Conservation (phyloP, 352 stramenopile species). For the Thalassiosira allenii region DNA sequence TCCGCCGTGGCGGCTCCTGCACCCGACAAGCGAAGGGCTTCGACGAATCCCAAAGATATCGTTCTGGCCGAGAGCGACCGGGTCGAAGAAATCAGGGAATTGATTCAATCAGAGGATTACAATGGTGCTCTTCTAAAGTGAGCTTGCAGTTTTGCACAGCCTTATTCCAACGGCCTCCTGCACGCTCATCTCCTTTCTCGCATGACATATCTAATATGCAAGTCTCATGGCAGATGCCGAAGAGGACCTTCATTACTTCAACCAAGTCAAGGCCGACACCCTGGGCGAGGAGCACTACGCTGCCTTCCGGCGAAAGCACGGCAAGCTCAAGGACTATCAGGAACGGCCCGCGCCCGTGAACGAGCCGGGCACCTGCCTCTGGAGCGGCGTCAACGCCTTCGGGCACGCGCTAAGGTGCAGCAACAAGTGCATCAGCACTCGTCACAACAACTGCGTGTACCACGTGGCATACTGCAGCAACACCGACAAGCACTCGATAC, state of each 20-base stretch:
- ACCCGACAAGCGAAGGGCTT: too few relatives aligned
- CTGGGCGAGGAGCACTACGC: conserved; percentile 20
- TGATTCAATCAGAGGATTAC: conserved; percentile 40
- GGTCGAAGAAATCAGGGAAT: conserved; percentile 33
- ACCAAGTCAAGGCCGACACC: conserved; percentile 34
- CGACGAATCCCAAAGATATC: background rate
- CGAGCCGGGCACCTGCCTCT: conserved; percentile 23
- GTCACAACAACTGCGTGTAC: conserved; percentile 50
- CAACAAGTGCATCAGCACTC: conserved; percentile 29
- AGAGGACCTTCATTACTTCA: conserved; percentile 54
- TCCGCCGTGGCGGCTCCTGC: too few relatives aligned
- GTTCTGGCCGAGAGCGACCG: conserved; percentile 26
- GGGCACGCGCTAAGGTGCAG: conserved; percentile 33
- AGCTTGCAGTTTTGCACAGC: too few relatives aligned
- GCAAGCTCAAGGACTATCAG: conserved; percentile 33
- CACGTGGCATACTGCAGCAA: conserved; percentile 52
- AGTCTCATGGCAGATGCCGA: conserved; percentile 43
- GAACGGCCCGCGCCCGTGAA: background rate
- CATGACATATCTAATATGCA: too few relatives aligned
- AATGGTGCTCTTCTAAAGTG: conserved; percentile 36
- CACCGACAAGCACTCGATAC: conserved; percentile 31
- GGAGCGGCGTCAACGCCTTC: conserved; percentile 25
- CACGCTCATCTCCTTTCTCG: too few relatives aligned
- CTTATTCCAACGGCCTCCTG: too few relatives aligned
- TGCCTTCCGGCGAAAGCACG: conserved; percentile 34